Conservation (phyloP, 2,329 filamentous ascomycete species). For the Aureobasidium vineae region DNA sequence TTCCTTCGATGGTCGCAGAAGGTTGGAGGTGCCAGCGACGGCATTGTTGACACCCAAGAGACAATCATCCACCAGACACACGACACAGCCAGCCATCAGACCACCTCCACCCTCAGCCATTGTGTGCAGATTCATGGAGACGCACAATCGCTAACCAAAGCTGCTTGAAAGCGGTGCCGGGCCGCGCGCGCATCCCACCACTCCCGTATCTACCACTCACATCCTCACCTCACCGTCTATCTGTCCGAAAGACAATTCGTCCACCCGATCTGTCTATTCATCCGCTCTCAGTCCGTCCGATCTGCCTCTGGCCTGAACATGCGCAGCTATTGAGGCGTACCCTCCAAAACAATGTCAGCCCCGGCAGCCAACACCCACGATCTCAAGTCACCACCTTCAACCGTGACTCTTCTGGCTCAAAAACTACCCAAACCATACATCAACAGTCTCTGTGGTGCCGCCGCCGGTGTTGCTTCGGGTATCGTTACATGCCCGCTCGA, state of each 20-base stretch:
- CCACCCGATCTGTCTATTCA: neutral
- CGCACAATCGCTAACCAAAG: slow-evolving; percentile 21
- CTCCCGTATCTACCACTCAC: neutral
- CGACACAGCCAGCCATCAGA: neutral
- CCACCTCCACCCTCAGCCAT: neutral
- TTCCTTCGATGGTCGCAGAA: slow-evolving; percentile 7
- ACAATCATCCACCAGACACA: neutral
- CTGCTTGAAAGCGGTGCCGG: slow-evolving; percentile 22
- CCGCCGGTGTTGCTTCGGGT: slow-evolving; percentile 88
- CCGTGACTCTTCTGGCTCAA: slow-evolving; percentile 33
- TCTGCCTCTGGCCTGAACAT: slow-evolving; percentile 23
- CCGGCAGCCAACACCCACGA: slow-evolving; percentile 34
- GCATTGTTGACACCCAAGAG: neutral
- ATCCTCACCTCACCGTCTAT: neutral
- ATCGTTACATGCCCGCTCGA: slow-evolving; percentile 95
- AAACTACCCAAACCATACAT: slow-evolving; percentile 58
- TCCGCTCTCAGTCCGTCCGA: neutral
- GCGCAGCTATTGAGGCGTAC: slow-evolving; percentile 17
- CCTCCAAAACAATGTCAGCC: slow-evolving; percentile 22
- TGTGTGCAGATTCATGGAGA: slow-evolving; percentile 24
- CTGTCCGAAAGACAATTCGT: neutral
- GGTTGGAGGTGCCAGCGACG: too few species aligned
- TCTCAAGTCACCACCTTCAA: slow-evolving; percentile 29
- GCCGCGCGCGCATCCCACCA: slow-evolving; percentile 17
- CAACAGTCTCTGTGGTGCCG: slow-evolving; percentile 81